Base-by-base conservation (phyloP, 2,329 filamentous ascomycete species). In the Aspergillus sclerotialis region DNA sequence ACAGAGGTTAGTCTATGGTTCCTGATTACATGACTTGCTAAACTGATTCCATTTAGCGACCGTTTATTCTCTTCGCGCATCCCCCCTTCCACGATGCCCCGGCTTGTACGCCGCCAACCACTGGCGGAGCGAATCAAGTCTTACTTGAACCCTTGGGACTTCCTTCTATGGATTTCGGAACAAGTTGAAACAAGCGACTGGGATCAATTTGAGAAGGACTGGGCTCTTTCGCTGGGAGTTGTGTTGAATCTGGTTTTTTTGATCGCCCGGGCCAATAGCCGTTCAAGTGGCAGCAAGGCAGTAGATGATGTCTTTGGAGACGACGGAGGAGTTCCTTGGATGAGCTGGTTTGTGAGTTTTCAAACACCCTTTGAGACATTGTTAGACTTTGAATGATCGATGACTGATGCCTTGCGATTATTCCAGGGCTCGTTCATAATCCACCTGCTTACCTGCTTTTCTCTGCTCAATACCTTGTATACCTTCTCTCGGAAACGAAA, bases 181-280 rank as follows among this genome's bases (percentile, higher is more conserved):
- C 86, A 94, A 64, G 75, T 98, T 40, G 89, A 95, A 57, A 87
- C 87, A 17, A 81, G 83, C 54, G 85, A 94, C 50, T 93, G 88
- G 80, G 85, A 95, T 48, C 86, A 90, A 13, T 68, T 76, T 40
- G 68, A 79, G 42, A 82, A 84, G 46, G 67, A 79, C 23, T 82
- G 86, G 59, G 84, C 86, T 16, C 76, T 79, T 4, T 80, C 85
- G 33, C 67, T 94, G 12, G 90, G 88, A 4, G 49, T 94, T 17
- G 73, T 58, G 1, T 69, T 89, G 50, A 96, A 96, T 61, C 64
- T 94, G 26, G 48, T 82, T 19, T 90, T 94, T 56, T 69, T 95
- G 35, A 64, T 96, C 44, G 84, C 88, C 18, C 77, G 87, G 48
- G 87, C 88, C 38, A 94, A 94, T 61, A 77, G 75, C 29, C 72